Percentiles rank a stretch among this genome's conserved stretches.
These are phyloP conservation scores for Aureobasidium leucospermi DNA, from an alignment of 2,329 filamentous ascomycete species.

Conservation along the genomic window DNA sequence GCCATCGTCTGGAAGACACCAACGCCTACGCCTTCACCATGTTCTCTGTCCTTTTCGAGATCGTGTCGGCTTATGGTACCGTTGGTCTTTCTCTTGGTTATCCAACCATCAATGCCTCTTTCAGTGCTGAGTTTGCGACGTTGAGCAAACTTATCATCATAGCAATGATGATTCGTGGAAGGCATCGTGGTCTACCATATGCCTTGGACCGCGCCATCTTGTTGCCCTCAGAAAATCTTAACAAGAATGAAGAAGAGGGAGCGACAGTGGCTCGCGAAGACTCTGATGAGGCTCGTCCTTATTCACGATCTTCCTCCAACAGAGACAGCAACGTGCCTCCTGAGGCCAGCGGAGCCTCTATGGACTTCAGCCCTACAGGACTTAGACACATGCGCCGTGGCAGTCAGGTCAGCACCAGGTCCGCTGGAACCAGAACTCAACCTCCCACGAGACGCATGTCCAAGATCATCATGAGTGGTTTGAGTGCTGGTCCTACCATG, in stretches of 20 bases:
- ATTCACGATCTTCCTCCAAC: neutral
- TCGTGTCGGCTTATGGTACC: constrained; percentile 87
- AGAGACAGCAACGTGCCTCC: neutral
- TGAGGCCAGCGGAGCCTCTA: constrained; percentile 2
- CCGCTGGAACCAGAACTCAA: neutral
- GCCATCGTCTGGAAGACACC: constrained; percentile 55
- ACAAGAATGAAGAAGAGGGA: constrained; percentile 48
- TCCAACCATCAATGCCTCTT: constrained; percentile 64
- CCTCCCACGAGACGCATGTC: constrained; percentile 12
- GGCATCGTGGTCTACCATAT: constrained; percentile 59
- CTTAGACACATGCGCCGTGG: constrained; percentile 12
- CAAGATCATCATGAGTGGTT: constrained; percentile 17
- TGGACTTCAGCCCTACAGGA: constrained; percentile 1
- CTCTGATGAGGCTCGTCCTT: neutral
- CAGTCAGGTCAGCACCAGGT: constrained; percentile 12
- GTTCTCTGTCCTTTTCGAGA: constrained; percentile 64
- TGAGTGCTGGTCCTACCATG: constrained; percentile 27
- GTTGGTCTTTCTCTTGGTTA: constrained; percentile 88
- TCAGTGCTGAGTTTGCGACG: constrained; percentile 72
- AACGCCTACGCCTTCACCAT: constrained; percentile 47
- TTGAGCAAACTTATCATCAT: constrained; percentile 60
- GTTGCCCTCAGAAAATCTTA: constrained; percentile 57
- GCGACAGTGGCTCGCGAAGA: neutral
- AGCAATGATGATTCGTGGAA: constrained; percentile 59
- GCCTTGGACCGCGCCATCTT: constrained; percentile 64